These are phyloP conservation scores for Coprinopsis strossmayeri DNA, from an alignment of 768 basidiomycete genomes.

Conservation along the genomic window DNA sequence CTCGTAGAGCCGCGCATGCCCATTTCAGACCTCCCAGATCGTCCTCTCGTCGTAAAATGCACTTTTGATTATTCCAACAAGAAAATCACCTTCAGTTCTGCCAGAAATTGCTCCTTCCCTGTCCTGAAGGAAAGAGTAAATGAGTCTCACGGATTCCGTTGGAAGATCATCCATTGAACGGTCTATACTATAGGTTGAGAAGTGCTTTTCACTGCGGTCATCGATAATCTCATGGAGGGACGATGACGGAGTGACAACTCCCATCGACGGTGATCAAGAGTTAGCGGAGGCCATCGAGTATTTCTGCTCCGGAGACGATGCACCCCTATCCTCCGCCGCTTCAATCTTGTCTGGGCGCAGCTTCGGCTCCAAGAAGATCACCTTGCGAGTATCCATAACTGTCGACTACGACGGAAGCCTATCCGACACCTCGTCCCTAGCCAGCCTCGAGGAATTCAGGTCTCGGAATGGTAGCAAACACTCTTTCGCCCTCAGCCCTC, in stretches of 20 bases:
- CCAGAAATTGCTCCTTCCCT: slow-evolving; percentile 73
- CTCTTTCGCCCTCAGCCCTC: slow-evolving; percentile 43
- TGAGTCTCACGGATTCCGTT: slow-evolving; percentile 13
- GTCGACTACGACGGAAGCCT: slow-evolving; percentile 91
- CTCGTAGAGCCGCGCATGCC: not conserved
- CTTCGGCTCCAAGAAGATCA: slow-evolving; percentile 65
- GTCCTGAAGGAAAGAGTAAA: slow-evolving; percentile 64
- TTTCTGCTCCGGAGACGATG: slow-evolving; percentile 77
- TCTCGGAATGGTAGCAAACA: slow-evolving; percentile 52
- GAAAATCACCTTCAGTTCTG: slow-evolving; percentile 73
- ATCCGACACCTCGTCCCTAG: slow-evolving; percentile 81
- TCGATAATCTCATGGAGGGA: slow-evolving; percentile 82
- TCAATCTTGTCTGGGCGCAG: slow-evolving; percentile 71
- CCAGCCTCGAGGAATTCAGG: slow-evolving; percentile 69
- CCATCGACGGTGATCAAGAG: slow-evolving; percentile 64
- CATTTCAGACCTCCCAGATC: slow-evolving; percentile 43
- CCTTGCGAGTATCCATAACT: slow-evolving; percentile 65
- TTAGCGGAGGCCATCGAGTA: slow-evolving; percentile 85
- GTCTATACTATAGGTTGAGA: slow-evolving; percentile 72
- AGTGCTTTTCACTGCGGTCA: slow-evolving; percentile 70
- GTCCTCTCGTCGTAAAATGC: slow-evolving; percentile 79
- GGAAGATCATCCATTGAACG: slow-evolving; percentile 7
- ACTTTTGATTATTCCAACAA: slow-evolving; percentile 68
- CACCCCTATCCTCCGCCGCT: slow-evolving; percentile 60
- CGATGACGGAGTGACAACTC: slow-evolving; percentile 76